Percentiles rank a stretch among this genome's conserved stretches.
Evolutionary conservation across 2,329 filamentous ascomycete genomes (phyloP).

Genomic region (Fusarium neocosmosporiellum): DNA sequence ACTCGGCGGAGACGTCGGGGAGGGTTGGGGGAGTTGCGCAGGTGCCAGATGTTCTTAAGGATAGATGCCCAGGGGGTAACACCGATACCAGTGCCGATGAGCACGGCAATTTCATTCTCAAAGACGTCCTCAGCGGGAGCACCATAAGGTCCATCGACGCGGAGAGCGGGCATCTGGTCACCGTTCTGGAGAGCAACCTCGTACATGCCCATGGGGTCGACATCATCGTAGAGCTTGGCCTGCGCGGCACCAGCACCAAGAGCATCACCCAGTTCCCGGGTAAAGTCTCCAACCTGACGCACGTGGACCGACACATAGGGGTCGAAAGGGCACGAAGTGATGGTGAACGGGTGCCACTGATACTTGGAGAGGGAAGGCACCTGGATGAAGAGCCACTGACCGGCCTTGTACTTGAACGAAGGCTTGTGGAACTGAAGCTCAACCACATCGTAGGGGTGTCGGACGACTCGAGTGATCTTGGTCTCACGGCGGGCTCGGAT

Average conservation of each 20-base stretch:
- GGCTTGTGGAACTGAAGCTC: constrained; percentile 98
- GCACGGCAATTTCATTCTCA: constrained; percentile 87
- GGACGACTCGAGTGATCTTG: constrained; percentile 91
- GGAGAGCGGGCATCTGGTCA: constrained; percentile 88
- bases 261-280: constrained; percentile 89
- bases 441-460: constrained; percentile 96
- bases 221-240: constrained; percentile 87
- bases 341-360: constrained; percentile 99
- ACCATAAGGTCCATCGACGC: constrained; percentile 95
- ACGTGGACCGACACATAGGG: constrained; percentile 95
- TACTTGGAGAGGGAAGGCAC: constrained; percentile 87
- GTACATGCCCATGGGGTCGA: constrained; percentile 97
- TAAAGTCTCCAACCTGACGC: constrained; percentile 97
- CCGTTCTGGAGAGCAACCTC: constrained; percentile 95
- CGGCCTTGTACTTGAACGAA: constrained; percentile 97
- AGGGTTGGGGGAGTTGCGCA: constrained; percentile 89
- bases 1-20: constrained; percentile 90
- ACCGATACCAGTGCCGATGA: constrained; percentile 88
- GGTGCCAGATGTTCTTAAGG: constrained; percentile 98
- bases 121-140: constrained; percentile 98
- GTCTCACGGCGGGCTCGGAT: constrained; percentile 85
- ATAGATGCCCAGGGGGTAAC: constrained; percentile 90
- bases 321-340: constrained; percentile 97
- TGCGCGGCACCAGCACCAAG: constrained; percentile 92
- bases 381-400: constrained; percentile 98